Percentiles rank a stretch among this genome's conserved stretches.
Evolutionary conservation across 768 basidiomycete genomes (phyloP).

Genomic region (Mycena belliarum): DNA sequence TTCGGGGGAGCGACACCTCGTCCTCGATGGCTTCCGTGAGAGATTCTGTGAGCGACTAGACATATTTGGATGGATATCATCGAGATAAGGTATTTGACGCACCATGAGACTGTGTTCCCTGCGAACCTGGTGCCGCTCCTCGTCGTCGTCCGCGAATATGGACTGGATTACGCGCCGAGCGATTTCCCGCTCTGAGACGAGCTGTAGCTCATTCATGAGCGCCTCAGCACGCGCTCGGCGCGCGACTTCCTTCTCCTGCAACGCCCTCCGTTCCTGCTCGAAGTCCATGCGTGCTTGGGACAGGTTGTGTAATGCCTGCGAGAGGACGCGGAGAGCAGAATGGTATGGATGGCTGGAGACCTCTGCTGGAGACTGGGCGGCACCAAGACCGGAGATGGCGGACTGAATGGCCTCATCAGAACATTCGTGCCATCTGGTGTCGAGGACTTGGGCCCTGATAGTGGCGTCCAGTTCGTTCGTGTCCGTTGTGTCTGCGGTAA

Average conservation of each 20-base stretch:
- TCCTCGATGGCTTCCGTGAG: slow-evolving; percentile 57
- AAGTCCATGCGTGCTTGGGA: slow-evolving; percentile 60
- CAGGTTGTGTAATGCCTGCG: slow-evolving; percentile 62
- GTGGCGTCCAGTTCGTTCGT: slow-evolving; percentile 32
- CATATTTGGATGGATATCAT: neutral
- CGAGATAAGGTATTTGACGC: slow-evolving; percentile 22
- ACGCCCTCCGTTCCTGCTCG: slow-evolving; percentile 52
- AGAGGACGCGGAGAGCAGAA: slow-evolving; percentile 66
- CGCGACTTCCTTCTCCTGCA: slow-evolving; percentile 63
- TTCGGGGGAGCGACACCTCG: slow-evolving; percentile 41
- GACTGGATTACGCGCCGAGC: slow-evolving; percentile 68
- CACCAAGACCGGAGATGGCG: slow-evolving; percentile 52
- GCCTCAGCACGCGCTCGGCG: slow-evolving; percentile 53
- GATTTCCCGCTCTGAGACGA: slow-evolving; percentile 60
- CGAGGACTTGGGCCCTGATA: slow-evolving; percentile 52
- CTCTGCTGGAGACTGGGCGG: slow-evolving; percentile 48
- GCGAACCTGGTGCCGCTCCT: slow-evolving; percentile 47
- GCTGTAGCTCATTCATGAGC: slow-evolving; percentile 56
- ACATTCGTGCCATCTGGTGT: slow-evolving; percentile 75
- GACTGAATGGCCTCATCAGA: slow-evolving; percentile 74
- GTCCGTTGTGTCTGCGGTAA: slow-evolving; percentile 35
- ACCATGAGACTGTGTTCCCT: slow-evolving; percentile 64
- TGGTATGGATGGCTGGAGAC: slow-evolving; percentile 60
- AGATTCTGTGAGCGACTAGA: slow-evolving; percentile 54
- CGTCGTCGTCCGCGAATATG: slow-evolving; percentile 58